phyloP scores from a whole-genome alignment of 1,139 yeast genomes.

The Arxiozyma heterogenica region DNA sequence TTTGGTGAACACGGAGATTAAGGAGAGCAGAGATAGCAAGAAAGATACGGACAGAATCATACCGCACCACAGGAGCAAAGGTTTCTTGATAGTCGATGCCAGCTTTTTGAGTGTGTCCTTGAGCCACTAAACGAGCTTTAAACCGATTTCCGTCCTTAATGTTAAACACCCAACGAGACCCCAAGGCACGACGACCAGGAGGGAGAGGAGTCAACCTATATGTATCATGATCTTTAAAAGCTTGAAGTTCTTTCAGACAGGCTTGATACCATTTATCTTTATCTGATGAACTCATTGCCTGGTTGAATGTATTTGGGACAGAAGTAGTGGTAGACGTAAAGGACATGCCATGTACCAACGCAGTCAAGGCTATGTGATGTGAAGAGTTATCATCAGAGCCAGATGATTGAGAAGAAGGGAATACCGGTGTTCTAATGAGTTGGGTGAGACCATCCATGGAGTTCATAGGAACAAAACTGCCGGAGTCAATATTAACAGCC shows the following conservation, averaged over 20 bases:
- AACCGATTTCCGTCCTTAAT: no score
- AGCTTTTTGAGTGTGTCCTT: no score
- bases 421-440: neutral
- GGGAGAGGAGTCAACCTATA: no score
- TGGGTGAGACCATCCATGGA: neutral
- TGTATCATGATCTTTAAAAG: no score
- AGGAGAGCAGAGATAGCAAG: no score
- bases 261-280: neutral
- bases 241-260: neutral
- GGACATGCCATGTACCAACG: neutral
- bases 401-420: neutral
- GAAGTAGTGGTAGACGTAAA: neutral
- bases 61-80: no score
- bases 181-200: no score
- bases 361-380: neutral
- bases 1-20: no score
- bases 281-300: neutral
- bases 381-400: neutral
- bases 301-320: neutral
- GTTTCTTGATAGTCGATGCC: no score
- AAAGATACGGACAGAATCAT: no score
- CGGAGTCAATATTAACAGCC: neutral
- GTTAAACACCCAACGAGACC: no score
- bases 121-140: no score
- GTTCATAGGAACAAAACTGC: neutral